Evolutionary conservation across 805 yeast genomes (phyloP).

Genomic region (Saccharomycopsis fermentans): DNA sequence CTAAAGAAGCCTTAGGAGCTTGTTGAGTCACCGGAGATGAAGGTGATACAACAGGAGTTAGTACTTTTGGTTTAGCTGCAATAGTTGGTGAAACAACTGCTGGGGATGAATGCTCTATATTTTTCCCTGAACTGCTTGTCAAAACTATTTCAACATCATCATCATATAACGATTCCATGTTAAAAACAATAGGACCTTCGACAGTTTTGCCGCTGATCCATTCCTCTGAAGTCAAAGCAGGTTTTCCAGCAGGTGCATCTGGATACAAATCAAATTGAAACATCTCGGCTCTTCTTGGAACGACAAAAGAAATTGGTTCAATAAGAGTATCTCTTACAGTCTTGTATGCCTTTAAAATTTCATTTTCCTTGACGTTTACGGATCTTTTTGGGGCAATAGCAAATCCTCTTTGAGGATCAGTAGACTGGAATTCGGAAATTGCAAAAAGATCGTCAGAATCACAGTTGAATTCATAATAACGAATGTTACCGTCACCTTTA

Average conservation of each 20-base stretch:
- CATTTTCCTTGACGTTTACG: slow-evolving; percentile 74
- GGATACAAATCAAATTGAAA: slow-evolving; percentile 93
- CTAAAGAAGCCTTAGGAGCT: slow-evolving; percentile 34
- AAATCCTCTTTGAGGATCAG: slow-evolving; percentile 93
- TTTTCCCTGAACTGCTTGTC: slow-evolving; percentile 16
- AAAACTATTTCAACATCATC: slow-evolving; percentile 35
- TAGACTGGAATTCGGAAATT: slow-evolving; percentile 80
- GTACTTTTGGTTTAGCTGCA: slow-evolving; percentile 7
- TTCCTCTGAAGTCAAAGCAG: slow-evolving; percentile 72
- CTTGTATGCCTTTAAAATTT: slow-evolving; percentile 72
- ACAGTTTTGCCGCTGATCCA: slow-evolving; percentile 71
- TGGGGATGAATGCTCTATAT: slow-evolving; percentile 18
- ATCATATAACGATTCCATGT: slow-evolving; percentile 71
- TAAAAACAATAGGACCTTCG: slow-evolving; percentile 72
- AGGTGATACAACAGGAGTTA: background rate
- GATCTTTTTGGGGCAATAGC: slow-evolving; percentile 79
- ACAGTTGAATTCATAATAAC: slow-evolving; percentile 67
- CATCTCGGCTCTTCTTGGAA: slow-evolving; percentile 88
- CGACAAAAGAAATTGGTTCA: slow-evolving; percentile 87
- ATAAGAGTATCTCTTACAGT: slow-evolving; percentile 75
- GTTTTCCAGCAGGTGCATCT: slow-evolving; percentile 69
- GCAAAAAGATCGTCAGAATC: slow-evolving; percentile 75
- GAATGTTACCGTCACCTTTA: slow-evolving; percentile 95
- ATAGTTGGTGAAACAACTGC: slow-evolving; percentile 13
- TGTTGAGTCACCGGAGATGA: slow-evolving; percentile 25